Evolutionary conservation across 2,329 filamentous ascomycete genomes (phyloP).

Genomic region (Didymella glomerata): DNA sequence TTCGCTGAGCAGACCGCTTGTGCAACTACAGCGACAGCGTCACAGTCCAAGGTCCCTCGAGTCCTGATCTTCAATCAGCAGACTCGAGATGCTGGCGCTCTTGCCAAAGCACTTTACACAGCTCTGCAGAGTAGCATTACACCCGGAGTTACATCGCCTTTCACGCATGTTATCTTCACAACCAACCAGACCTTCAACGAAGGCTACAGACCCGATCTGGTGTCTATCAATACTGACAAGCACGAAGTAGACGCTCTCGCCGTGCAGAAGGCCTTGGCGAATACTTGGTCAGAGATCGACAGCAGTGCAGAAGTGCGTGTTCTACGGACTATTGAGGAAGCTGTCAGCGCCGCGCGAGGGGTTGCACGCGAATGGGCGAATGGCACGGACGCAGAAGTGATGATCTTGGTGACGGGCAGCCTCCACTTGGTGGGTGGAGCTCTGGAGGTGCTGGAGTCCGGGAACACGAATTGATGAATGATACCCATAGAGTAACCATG

Average conservation of each 20-base stretch:
- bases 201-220: slow-evolving; percentile 70
- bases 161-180: slow-evolving; percentile 81
- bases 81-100: slow-evolving; percentile 74
- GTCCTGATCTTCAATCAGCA: slow-evolving; percentile 93
- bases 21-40: slow-evolving; percentile 44
- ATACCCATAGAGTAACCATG: slow-evolving; percentile 28
- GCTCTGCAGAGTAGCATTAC: slow-evolving; percentile 57
- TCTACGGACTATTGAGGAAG: slow-evolving; percentile 72
- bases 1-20: slow-evolving; percentile 62
- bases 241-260: slow-evolving; percentile 65
- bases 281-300: slow-evolving; percentile 61
- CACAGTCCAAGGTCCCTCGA: slow-evolving; percentile 50
- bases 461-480: slow-evolving; percentile 22
- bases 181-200: slow-evolving; percentile 75
- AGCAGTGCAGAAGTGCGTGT: slow-evolving; percentile 62
- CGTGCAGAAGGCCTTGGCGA: slow-evolving; percentile 73
- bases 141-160: slow-evolving; percentile 55
- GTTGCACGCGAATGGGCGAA: slow-evolving; percentile 45
- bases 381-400: slow-evolving; percentile 55
- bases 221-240: slow-evolving; percentile 68
- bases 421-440: slow-evolving; percentile 84
- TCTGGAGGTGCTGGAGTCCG: slow-evolving; percentile 72
- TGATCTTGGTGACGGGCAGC: slow-evolving; percentile 81
- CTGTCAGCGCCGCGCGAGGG: slow-evolving; percentile 65
- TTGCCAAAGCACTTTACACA: slow-evolving; percentile 70